These are phyloP conservation scores for Geotrichum cucujoidarum DNA, from an alignment of 1,139 yeast genomes.

Conservation along the genomic window DNA sequence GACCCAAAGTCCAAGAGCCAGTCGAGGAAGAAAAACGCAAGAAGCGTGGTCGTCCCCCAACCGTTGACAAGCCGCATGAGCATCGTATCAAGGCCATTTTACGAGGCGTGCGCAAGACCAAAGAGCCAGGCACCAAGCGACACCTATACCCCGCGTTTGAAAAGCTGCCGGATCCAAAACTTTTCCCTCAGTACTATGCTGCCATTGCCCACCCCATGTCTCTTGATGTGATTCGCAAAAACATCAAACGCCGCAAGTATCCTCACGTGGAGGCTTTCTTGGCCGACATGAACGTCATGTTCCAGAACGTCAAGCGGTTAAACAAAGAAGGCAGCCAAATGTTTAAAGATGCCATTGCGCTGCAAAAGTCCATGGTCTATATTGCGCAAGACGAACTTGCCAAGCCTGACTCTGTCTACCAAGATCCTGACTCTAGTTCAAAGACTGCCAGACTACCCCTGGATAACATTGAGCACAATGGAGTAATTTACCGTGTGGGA, in stretches of 20 bases:
- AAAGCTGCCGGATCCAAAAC: constrained; percentile 68
- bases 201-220: constrained; percentile 70
- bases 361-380: constrained; percentile 58
- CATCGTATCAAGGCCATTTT: constrained; percentile 83
- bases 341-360: constrained; percentile 53
- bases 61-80: constrained; percentile 90
- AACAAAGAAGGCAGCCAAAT: constrained; percentile 55
- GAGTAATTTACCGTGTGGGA: constrained; percentile 75
- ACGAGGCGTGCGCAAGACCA: constrained; percentile 72
- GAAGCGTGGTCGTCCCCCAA: constrained; percentile 91
- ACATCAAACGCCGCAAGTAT: constrained; percentile 83
- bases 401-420: constrained; percentile 76
- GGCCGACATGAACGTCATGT: constrained; percentile 68
- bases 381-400: constrained; percentile 66
- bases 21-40: constrained; percentile 51
- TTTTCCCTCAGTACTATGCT: constrained; percentile 62
- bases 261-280: constrained; percentile 69
- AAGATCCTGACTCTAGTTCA: constrained; percentile 50
- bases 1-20: constrained; percentile 22
- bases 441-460: constrained; percentile 67
- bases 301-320: constrained; percentile 66
- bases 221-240: constrained; percentile 72
- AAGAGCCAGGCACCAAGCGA: constrained; percentile 49
- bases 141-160: constrained; percentile 61
- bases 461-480: constrained; percentile 67